A percentile compares a stretch with the other conserved stretches of the same genome.
Conservation (phyloP, 768 basidiomycete species). For the Tylopilus intermedius region DNA sequence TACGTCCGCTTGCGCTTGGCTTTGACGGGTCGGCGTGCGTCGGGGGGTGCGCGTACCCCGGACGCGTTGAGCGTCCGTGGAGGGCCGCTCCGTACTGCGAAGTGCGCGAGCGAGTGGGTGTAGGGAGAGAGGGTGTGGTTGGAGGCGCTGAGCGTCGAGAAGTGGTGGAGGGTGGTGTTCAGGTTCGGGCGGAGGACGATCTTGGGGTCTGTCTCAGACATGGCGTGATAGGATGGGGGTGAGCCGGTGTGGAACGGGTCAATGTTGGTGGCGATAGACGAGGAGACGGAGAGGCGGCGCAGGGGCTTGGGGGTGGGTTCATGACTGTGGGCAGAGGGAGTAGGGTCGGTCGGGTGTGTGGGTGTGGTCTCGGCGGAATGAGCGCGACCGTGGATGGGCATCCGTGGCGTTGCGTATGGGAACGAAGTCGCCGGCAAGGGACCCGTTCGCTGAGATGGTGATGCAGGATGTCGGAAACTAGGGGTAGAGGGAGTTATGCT, state of each 20-base stretch:
- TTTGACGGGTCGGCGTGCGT: conserved; percentile 52
- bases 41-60: conserved; percentile 33
- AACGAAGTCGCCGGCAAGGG: conserved; percentile 29
- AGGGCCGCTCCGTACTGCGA: conserved; percentile 87
- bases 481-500: conserved; percentile 34
- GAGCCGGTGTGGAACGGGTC: conserved; percentile 35
- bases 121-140: conserved; percentile 95
- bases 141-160: conserved; percentile 80
- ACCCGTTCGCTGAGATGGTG: conserved; percentile 10
- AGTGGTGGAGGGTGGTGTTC: conserved; percentile 77
- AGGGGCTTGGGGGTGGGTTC: conserved; percentile 18
- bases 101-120: conserved; percentile 84
- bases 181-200: conserved; percentile 60
- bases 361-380: conserved; percentile 46
- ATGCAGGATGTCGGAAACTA: conserved; percentile 2
- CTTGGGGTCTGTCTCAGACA: conserved; percentile 43
- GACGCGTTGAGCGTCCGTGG: conserved; percentile 42
- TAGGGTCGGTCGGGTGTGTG: conserved; percentile 25
- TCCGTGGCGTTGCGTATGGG: conserved; percentile 6
- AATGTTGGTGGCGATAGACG: conserved; percentile 19
- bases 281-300: conserved; percentile 34
- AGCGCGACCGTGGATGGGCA: conserved; percentile 38
- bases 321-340: conserved; percentile 14
- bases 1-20: conserved; percentile 75
- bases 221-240: conserved; percentile 29